Percentiles rank a stretch among this genome's conserved stretches.
phyloP scores from a whole-genome alignment of 768 basidiomycete genomes.

The Thelephora aurantiotincta region DNA sequence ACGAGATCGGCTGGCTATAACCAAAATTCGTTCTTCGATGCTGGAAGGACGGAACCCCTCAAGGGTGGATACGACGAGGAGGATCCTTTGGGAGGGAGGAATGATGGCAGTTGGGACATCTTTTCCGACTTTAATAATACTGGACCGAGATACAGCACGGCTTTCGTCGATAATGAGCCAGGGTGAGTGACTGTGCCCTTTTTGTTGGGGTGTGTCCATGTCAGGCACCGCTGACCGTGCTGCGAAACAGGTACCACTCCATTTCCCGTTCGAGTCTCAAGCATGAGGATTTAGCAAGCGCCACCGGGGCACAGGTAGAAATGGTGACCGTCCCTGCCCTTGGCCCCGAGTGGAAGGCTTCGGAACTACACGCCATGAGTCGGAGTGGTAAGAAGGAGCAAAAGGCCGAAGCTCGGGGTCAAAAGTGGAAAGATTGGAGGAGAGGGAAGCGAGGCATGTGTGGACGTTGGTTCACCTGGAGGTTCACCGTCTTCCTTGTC shows the following conservation, averaged over 20 bases:
- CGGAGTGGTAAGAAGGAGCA: slow-evolving; percentile 54
- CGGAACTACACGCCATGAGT: slow-evolving; percentile 67
- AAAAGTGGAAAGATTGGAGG: slow-evolving; percentile 64
- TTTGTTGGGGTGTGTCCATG: slow-evolving; percentile 9
- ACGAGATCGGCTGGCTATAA: slow-evolving; percentile 60
- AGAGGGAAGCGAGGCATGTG: slow-evolving; percentile 70
- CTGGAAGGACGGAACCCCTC: slow-evolving; percentile 61
- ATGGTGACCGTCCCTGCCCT: slow-evolving; percentile 86
- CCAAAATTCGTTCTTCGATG: slow-evolving; percentile 47
- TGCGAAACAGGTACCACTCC: slow-evolving; percentile 10
- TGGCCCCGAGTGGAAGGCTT: slow-evolving; percentile 78
- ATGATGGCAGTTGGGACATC: slow-evolving; percentile 52
- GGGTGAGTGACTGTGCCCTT: slow-evolving; percentile 18
- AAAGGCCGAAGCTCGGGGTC: slow-evolving; percentile 34
- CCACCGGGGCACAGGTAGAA: slow-evolving; percentile 44
- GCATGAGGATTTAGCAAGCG: slow-evolving; percentile 19
- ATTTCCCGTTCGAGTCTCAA: slow-evolving; percentile 18
- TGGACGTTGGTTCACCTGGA: slow-evolving; percentile 66
- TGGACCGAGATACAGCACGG: slow-evolving; percentile 61
- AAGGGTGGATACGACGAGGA: slow-evolving; percentile 71
- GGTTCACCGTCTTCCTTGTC: slow-evolving; percentile 51
- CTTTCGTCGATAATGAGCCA: slow-evolving; percentile 34
- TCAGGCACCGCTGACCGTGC: slow-evolving; percentile 10
- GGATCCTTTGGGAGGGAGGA: slow-evolving; percentile 18
- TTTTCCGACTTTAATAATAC: slow-evolving; percentile 85